These are phyloP conservation scores for Aplosporella prunicola DNA, from an alignment of 2,329 filamentous ascomycete species.

Conservation along the genomic window DNA sequence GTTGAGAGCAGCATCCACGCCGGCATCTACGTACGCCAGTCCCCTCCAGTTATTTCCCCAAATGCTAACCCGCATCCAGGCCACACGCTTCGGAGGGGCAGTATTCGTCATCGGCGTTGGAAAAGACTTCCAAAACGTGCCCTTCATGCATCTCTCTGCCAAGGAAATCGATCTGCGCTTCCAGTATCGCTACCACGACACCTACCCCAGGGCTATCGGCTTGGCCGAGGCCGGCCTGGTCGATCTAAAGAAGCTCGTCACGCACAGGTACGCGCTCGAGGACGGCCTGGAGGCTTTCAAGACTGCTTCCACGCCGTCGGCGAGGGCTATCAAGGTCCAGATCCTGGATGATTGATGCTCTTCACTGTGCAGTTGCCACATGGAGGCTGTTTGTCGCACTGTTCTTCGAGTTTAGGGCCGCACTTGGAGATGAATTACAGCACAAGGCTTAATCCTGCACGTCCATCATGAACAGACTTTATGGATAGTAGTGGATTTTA, in stretches of 20 bases:
- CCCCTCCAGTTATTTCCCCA: constrained; percentile 17
- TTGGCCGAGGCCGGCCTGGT: constrained; percentile 30
- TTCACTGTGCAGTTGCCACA: constrained; percentile 1
- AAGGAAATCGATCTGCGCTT: constrained; percentile 32
- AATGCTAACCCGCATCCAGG: constrained; percentile 21
- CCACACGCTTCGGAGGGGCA: constrained; percentile 60
- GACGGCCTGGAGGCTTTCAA: constrained; percentile 29
- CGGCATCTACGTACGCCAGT: constrained; percentile 49
- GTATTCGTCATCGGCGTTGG: constrained; percentile 73
- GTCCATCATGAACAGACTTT: too few relatives aligned
- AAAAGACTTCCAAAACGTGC: constrained; percentile 33
- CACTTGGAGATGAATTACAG: too few relatives aligned
- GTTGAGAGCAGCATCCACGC: constrained; percentile 67
- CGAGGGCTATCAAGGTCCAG: constrained; percentile 24
- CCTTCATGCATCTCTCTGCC: constrained; percentile 30
- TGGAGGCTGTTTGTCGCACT: constrained; percentile 5
- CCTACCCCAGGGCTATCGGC: constrained; percentile 33
- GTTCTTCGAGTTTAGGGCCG: not conserved
- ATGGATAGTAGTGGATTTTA: not conserved
- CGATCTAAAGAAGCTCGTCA: constrained; percentile 30
- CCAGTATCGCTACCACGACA: constrained; percentile 32
- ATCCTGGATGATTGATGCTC: constrained; percentile 2
- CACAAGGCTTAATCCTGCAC: too few relatives aligned
- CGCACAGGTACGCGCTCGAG: constrained; percentile 28
- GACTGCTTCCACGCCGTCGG: constrained; percentile 26